A percentile compares a stretch with the other conserved stretches of the same genome.
These are phyloP conservation scores for Erythrophleum ivorense DNA, from an alignment of 331 rosid species.

Conservation along the genomic window DNA sequence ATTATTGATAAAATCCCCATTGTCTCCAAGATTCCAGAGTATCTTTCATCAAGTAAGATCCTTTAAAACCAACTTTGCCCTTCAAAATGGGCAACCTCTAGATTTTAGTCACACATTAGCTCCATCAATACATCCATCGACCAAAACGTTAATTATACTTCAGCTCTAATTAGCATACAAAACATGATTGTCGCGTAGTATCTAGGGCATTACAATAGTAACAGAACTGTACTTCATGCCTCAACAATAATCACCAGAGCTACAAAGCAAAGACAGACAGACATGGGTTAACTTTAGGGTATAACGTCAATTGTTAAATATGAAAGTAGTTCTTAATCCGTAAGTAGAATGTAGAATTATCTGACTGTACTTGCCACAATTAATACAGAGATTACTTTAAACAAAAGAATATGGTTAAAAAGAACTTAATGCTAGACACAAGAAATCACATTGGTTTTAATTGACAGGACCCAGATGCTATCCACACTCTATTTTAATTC, in stretches of 20 bases:
- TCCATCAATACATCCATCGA: conserved; percentile 28
- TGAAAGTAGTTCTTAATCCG: background rate
- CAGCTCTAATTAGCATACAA: conserved; percentile 16
- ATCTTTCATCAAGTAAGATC: conserved; percentile 18
- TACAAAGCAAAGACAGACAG: background rate
- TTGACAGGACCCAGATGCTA: background rate
- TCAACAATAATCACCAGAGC: background rate
- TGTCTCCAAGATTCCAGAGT: conserved; percentile 29
- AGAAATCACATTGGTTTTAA: background rate
- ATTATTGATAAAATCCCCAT: conserved; percentile 9
- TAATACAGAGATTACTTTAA: background rate
- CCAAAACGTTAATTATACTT: conserved; percentile 14
- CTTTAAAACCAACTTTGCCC: background rate
- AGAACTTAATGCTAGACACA: background rate
- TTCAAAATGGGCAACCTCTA: conserved; percentile 16
- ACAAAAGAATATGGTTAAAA: background rate
- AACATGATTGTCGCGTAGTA: background rate
- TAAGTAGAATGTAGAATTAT: background rate
- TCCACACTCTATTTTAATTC: conserved; percentile 4
- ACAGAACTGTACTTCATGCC: background rate
- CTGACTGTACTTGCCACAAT: background rate
- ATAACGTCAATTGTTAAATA: background rate
- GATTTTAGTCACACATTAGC: background rate
- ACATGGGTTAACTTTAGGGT: background rate
- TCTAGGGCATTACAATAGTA: background rate